Conservation (phyloP, 2,329 filamentous ascomycete species). For the Dryadomyces sulphureus region DNA sequence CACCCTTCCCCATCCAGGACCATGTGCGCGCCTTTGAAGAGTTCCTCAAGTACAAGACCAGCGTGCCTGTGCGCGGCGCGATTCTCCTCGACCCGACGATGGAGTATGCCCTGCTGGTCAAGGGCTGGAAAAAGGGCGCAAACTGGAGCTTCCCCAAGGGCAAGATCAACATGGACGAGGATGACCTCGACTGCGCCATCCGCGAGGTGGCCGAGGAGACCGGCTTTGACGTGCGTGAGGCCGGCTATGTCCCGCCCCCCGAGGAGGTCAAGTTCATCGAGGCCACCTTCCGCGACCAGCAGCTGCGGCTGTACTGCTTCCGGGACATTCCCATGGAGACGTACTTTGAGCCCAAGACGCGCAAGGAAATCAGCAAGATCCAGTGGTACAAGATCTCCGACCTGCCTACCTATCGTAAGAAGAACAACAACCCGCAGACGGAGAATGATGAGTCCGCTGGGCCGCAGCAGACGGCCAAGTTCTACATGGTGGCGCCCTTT, state of each 20-base stretch:
- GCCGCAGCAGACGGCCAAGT: slow-evolving; percentile 60
- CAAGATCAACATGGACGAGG: slow-evolving; percentile 96
- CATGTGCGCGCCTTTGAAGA: slow-evolving; percentile 77
- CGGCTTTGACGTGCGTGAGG: slow-evolving; percentile 64
- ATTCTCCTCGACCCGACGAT: slow-evolving; percentile 89
- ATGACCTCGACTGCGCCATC: slow-evolving; percentile 83
- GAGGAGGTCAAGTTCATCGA: slow-evolving; percentile 71
- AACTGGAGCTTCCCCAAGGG: slow-evolving; percentile 95
- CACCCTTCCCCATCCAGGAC: slow-evolving; percentile 61
- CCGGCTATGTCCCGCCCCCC: slow-evolving; percentile 60
- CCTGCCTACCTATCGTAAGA: slow-evolving; percentile 68
- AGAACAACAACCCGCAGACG: slow-evolving; percentile 38
- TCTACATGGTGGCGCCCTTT: slow-evolving; percentile 97
- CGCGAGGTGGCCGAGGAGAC: slow-evolving; percentile 96
- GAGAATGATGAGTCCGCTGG: slow-evolving; percentile 41
- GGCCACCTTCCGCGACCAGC: slow-evolving; percentile 80
- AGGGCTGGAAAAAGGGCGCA: slow-evolving; percentile 93
- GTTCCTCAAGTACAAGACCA: slow-evolving; percentile 87
- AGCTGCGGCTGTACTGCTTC: slow-evolving; percentile 86
- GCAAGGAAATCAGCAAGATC: slow-evolving; percentile 97
- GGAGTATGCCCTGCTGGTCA: slow-evolving; percentile 86
- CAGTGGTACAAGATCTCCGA: slow-evolving; percentile 87
- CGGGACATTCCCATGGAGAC: slow-evolving; percentile 77
- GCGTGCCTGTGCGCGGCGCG: slow-evolving; percentile 84
- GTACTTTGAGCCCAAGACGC: slow-evolving; percentile 73